Percentiles rank a stretch among this genome's conserved stretches.
Conservation (phyloP, 345 rosid species). For the Hirschfeldia incana region DNA sequence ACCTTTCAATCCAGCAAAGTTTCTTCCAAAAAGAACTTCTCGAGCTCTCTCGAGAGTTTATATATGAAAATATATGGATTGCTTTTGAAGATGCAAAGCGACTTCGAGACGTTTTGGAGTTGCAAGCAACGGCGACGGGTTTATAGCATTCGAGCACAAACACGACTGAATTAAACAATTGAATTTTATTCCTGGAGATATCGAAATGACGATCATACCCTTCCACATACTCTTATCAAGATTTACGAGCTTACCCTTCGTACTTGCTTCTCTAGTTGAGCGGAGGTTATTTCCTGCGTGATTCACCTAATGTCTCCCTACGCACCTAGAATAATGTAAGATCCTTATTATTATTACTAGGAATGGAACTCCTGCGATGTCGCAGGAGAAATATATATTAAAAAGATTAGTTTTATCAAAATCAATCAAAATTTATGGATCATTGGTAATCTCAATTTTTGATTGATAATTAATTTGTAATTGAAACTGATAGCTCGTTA, state of each 20-base stretch:
- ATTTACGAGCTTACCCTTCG: constrained; percentile 13
- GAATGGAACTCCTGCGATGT: too few species aligned
- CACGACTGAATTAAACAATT: constrained; percentile 10
- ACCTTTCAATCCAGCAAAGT: constrained; percentile 13
- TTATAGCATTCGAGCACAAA: constrained; percentile 29
- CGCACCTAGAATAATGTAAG: too few species aligned
- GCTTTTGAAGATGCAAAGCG: constrained; percentile 24
- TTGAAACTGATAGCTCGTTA: too few species aligned
- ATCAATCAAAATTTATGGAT: too few species aligned
- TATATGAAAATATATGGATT: neutral
- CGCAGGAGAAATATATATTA: too few species aligned
- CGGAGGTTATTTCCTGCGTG: constrained; percentile 1
- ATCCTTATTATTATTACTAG: too few species aligned
- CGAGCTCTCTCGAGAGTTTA: neutral
- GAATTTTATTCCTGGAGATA: neutral
- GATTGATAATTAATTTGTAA: too few species aligned
- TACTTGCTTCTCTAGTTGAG: constrained; percentile 31
- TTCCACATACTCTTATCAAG: fast-evolving
- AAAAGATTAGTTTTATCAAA: too few species aligned
- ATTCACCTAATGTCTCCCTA: neutral
- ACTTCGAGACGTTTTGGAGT: constrained; percentile 21
- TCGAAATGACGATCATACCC: constrained; percentile 19
- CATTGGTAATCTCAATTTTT: too few species aligned
- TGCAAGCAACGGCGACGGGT: constrained; percentile 39
- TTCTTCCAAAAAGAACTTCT: constrained; percentile 1